A percentile compares a stretch with the other conserved stretches of the same genome.
These are phyloP conservation scores for Fusarium sp. DNA, from an alignment of 2,329 filamentous ascomycete species.

Conservation along the genomic window DNA sequence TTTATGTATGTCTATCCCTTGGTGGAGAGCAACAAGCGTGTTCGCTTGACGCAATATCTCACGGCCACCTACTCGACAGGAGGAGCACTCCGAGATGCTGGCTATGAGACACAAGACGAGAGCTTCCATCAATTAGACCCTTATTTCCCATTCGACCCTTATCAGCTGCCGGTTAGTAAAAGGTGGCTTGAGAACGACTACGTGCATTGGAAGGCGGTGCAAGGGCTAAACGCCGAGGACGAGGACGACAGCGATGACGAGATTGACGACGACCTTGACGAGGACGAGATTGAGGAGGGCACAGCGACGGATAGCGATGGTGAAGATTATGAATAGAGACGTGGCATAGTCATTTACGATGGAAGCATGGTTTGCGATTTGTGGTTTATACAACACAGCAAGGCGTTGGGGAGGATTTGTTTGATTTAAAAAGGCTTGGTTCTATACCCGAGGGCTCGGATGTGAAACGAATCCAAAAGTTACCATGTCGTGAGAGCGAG, in stretches of 20 bases:
- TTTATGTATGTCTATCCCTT: slow-evolving; percentile 91
- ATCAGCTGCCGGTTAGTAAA: slow-evolving; percentile 86
- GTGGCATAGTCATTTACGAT: neutral
- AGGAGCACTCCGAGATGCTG: slow-evolving; percentile 62
- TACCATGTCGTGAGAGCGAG: slow-evolving; percentile 8
- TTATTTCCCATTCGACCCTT: slow-evolving; percentile 98
- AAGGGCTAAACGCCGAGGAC: slow-evolving; percentile 70
- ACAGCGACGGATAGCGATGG: slow-evolving; percentile 61
- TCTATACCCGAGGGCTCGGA: slow-evolving; percentile 19
- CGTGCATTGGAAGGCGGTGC: slow-evolving; percentile 79
- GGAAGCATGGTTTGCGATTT: slow-evolving; percentile 5
- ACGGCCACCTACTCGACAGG: slow-evolving; percentile 65
- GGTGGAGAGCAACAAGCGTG: slow-evolving; percentile 90
- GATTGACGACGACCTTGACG: slow-evolving; percentile 60
- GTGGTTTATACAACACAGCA: slow-evolving; percentile 22
- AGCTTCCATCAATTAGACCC: slow-evolving; percentile 87
- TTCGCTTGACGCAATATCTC: slow-evolving; percentile 79
- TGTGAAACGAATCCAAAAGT: neutral
- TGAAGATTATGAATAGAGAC: slow-evolving; percentile 50
- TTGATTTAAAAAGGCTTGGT: slow-evolving; percentile 20
- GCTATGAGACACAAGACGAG: slow-evolving; percentile 68
- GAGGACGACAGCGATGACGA: slow-evolving; percentile 65
- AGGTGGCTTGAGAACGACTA: slow-evolving; percentile 89
- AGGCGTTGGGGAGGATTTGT: slow-evolving; percentile 31
- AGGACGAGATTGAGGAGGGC: slow-evolving; percentile 58